These are phyloP conservation scores for Xylaria hypoxylon DNA, from an alignment of 2,329 filamentous ascomycete genomes.

Conservation along the genomic window DNA sequence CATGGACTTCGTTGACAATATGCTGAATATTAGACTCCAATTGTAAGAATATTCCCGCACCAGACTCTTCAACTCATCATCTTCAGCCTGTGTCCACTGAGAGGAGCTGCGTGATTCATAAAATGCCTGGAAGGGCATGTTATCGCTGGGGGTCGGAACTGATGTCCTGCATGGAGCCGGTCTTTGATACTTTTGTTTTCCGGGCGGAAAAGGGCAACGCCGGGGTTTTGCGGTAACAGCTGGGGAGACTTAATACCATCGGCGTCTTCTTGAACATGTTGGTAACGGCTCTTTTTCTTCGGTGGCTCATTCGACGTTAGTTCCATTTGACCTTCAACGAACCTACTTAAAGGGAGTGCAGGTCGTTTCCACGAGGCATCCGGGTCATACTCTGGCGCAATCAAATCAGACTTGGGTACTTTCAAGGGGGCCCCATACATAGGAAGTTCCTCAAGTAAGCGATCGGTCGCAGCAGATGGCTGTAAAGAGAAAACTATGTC, in stretches of 20 bases:
- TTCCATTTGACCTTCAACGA: conserved; percentile 82
- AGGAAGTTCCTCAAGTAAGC: conserved; percentile 82
- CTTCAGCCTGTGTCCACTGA: conserved; percentile 90
- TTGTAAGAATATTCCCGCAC: conserved; percentile 97
- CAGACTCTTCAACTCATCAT: conserved; percentile 85
- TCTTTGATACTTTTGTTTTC: conserved; percentile 92
- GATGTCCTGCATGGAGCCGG: conserved; percentile 88
- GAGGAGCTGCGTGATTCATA: conserved; percentile 89
- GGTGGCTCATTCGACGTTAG: conserved; percentile 74
- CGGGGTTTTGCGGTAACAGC: conserved; percentile 75
- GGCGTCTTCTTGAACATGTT: conserved; percentile 78
- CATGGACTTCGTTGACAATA: conserved; percentile 77
- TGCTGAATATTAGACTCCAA: conserved; percentile 92
- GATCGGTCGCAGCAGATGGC: conserved; percentile 78
- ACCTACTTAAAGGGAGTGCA: conserved; percentile 88
- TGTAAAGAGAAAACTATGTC: conserved; percentile 84
- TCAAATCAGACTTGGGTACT: conserved; percentile 68
- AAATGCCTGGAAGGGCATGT: conserved; percentile 90
- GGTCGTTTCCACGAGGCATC: conserved; percentile 80
- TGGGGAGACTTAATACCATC: conserved; percentile 54
- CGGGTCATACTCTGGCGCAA: conserved; percentile 69
- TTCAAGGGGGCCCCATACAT: conserved; percentile 77
- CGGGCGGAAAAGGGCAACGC: conserved; percentile 88
- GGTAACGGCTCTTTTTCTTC: conserved; percentile 83
- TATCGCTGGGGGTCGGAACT: conserved; percentile 91